phyloP scores from a whole-genome alignment of 2,329 filamentous ascomycete species.

The Didymella pinodella region DNA sequence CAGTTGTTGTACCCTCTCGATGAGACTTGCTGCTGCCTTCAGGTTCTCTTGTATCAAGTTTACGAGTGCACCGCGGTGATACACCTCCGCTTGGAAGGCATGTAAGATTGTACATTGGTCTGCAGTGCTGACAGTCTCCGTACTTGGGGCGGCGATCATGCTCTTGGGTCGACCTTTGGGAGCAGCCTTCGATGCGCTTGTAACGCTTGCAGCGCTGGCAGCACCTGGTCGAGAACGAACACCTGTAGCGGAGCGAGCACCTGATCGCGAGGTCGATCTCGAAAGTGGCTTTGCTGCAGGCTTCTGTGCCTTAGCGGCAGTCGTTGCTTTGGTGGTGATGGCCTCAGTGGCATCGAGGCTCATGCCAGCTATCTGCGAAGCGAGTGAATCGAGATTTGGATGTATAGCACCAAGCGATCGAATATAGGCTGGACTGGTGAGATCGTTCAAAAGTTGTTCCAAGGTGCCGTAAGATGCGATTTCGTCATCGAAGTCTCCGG shows the following conservation, averaged over 20 bases:
- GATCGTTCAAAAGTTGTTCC: conserved; percentile 54
- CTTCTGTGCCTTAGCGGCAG: conserved; percentile 34
- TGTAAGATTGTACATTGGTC: conserved; percentile 51
- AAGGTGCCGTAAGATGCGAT: conserved; percentile 59
- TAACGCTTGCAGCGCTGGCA: conserved; percentile 25
- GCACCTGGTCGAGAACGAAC: conserved; percentile 28
- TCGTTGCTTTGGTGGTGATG: conserved; percentile 22
- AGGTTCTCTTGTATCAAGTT: conserved; percentile 45
- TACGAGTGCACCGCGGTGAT: conserved; percentile 61
- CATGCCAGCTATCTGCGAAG: conserved; percentile 55
- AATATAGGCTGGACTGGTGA: conserved; percentile 50
- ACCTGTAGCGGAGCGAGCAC: conserved; percentile 24
- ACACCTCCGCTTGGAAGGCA: conserved; percentile 58
- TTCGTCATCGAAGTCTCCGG: conserved; percentile 58
- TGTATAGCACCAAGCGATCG: conserved; percentile 36
- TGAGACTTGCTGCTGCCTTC: conserved; percentile 36
- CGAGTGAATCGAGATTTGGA: conserved; percentile 47
- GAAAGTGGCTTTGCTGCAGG: conserved; percentile 28
- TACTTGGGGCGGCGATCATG: conserved; percentile 12
- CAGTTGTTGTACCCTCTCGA: conserved; percentile 37
- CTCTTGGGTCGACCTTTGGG: conserved; percentile 25
- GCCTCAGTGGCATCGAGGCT: conserved; percentile 39
- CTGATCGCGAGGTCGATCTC: conserved; percentile 17
- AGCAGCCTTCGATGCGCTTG: conserved; percentile 15
- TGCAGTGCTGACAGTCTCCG: conserved; percentile 25